These are phyloP conservation scores for Phoenix roebelenii DNA, from an alignment of 176 grass and related monocot genomes.

Conservation along the genomic window DNA sequence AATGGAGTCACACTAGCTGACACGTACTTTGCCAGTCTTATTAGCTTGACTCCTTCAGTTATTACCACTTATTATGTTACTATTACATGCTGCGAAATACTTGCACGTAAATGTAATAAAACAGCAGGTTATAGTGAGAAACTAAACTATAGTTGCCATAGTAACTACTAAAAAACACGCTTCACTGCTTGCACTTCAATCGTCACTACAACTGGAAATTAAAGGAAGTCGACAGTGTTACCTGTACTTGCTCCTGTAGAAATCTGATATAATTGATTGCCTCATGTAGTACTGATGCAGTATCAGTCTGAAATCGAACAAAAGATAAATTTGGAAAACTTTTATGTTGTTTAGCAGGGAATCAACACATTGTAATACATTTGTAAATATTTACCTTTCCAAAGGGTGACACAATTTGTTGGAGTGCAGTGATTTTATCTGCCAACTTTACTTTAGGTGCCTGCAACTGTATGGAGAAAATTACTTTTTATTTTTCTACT, in stretches of 20 bases:
- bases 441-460: constrained; percentile 74
- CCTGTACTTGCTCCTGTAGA: constrained; percentile 95
- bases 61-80: too few species aligned
- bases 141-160: too few species aligned
- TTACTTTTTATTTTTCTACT: too few species aligned
- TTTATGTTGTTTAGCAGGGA: not conserved
- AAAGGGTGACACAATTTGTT: constrained; percentile 87
- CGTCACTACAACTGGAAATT: constrained; percentile 14
- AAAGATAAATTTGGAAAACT: constrained; percentile 1
- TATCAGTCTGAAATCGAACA: constrained; percentile 54
- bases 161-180: constrained; percentile 24
- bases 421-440: constrained; percentile 83
- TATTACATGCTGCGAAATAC: too few species aligned
- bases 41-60: too few species aligned
- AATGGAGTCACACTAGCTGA: too few species aligned
- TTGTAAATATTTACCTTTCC: constrained; percentile 51
- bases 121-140: too few species aligned
- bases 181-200: constrained; percentile 17
- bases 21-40: too few species aligned
- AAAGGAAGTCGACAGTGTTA: constrained; percentile 17
- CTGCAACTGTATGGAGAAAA: constrained; percentile 36
- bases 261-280: constrained; percentile 79
- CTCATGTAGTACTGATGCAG: constrained; percentile 78
- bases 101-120: too few species aligned
- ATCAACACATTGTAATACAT: not conserved